Percentiles rank a stretch among this genome's conserved stretches.
Evolutionary conservation across 345 rosid genomes (phyloP).

Genomic region (Streptanthus diversifolius): DNA sequence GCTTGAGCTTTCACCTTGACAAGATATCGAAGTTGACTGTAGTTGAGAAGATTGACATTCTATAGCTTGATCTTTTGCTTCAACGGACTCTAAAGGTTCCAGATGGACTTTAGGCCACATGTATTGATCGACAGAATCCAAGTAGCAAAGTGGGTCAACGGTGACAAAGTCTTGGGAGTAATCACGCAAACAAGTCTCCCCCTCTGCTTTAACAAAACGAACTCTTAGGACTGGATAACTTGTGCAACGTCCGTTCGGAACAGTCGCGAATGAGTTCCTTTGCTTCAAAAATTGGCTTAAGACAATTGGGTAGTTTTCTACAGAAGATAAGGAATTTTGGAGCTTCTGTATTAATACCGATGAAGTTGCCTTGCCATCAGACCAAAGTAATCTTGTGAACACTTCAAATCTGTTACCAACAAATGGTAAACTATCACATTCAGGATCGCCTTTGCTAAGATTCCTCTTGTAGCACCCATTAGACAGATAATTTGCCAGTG

Average conservation of each 20-base stretch:
- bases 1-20: slow-evolving; percentile 51
- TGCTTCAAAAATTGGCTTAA: slow-evolving; percentile 51
- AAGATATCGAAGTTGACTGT: slow-evolving; percentile 43
- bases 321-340: slow-evolving; percentile 71
- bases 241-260: slow-evolving; percentile 56
- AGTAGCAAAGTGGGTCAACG: slow-evolving; percentile 76
- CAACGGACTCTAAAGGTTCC: slow-evolving; percentile 36
- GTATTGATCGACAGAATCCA: slow-evolving; percentile 62
- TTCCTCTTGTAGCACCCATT: slow-evolving; percentile 52
- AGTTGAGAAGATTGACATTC: slow-evolving; percentile 40
- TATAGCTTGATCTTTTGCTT: slow-evolving; percentile 35
- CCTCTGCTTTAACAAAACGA: slow-evolving; percentile 65
- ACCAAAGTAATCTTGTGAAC: slow-evolving; percentile 55
- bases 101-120: slow-evolving; percentile 55
- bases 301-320: slow-evolving; percentile 78
- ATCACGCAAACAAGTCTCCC: slow-evolving; percentile 60
- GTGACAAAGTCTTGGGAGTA: slow-evolving; percentile 50
- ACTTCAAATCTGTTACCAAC: slow-evolving; percentile 67
- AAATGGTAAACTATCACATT: slow-evolving; percentile 26
- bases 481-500: slow-evolving; percentile 62
- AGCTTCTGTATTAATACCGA: slow-evolving; percentile 58
- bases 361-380: slow-evolving; percentile 50
- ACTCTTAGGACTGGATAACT: slow-evolving; percentile 66
- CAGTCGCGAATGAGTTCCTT: slow-evolving; percentile 55
- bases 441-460: slow-evolving; percentile 31